Conservation (phyloP, 1,284 basidiomycete genomes). For the Ceratorhiza oryzae-sativae region DNA sequence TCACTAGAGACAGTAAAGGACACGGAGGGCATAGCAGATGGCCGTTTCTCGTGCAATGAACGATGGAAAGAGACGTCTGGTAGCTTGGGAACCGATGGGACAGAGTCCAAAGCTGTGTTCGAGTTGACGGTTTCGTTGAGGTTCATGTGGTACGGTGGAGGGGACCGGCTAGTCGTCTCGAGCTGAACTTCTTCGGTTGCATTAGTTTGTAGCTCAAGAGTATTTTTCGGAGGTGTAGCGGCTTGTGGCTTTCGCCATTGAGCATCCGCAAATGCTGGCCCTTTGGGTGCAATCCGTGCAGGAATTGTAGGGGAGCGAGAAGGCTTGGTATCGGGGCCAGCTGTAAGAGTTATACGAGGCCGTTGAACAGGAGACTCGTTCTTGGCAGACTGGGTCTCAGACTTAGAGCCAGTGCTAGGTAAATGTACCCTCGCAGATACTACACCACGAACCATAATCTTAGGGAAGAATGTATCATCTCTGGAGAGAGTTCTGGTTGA, state of each 20-base stretch:
- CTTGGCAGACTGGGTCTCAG: conserved; percentile 10
- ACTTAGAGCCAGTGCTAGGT: neutral
- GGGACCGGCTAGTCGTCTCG: conserved; percentile 65
- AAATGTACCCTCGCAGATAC: conserved; percentile 11
- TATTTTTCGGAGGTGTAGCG: conserved; percentile 31
- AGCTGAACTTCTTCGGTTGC: conserved; percentile 47
- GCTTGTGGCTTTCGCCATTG: conserved; percentile 48
- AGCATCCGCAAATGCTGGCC: conserved; percentile 43
- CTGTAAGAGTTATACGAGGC: neutral
- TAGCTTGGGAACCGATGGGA: conserved; percentile 62
- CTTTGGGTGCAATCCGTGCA: conserved; percentile 43
- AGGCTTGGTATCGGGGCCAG: conserved; percentile 1
- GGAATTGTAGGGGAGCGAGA: conserved; percentile 3
- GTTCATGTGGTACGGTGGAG: conserved; percentile 58
- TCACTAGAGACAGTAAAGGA: conserved; percentile 77
- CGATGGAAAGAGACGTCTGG: conserved; percentile 67
- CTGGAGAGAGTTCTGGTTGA: conserved; percentile 66
- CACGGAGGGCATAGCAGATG: conserved; percentile 37
- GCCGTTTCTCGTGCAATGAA: conserved; percentile 43
- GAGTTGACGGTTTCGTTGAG: conserved; percentile 25
- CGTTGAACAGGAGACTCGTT: conserved; percentile 6
- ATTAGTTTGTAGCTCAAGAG: conserved; percentile 20
- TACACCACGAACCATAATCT: conserved; percentile 42
- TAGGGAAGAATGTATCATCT: conserved; percentile 73
- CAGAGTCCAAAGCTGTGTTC: conserved; percentile 45